Conservation (phyloP, 2,329 filamentous ascomycete genomes). For the Biscogniauxia mediterranea region DNA sequence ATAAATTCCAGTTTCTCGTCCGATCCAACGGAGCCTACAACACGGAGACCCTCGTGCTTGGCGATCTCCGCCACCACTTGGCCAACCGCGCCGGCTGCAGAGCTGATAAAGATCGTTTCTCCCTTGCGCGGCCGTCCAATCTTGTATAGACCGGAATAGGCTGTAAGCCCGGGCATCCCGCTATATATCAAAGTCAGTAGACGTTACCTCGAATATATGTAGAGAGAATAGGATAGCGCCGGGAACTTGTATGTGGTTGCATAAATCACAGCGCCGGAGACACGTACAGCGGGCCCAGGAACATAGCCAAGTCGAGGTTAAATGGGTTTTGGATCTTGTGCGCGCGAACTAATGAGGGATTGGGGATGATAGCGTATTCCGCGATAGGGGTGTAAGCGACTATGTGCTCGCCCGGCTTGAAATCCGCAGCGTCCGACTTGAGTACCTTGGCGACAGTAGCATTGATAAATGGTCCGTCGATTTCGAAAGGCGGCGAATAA, state of each 20-base stretch:
- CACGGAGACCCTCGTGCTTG: slow-evolving; percentile 71
- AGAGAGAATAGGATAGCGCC: no score
- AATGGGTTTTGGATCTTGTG: slow-evolving; percentile 61
- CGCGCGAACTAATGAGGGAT: slow-evolving; percentile 41
- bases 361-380: slow-evolving; percentile 58
- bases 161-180: slow-evolving; percentile 76
- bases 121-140: slow-evolving; percentile 74
- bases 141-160: slow-evolving; percentile 71
- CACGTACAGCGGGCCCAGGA: slow-evolving; percentile 57
- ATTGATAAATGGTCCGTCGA: slow-evolving; percentile 61
- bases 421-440: slow-evolving; percentile 60
- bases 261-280: not conserved
- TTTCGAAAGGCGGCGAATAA: slow-evolving; percentile 44
- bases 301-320: slow-evolving; percentile 58
- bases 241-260: no score
- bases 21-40: slow-evolving; percentile 72
- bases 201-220: slow-evolving; percentile 53
- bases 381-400: slow-evolving; percentile 52
- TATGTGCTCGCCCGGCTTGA: slow-evolving; percentile 62
- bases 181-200: slow-evolving; percentile 50
- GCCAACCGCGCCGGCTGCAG: slow-evolving; percentile 72
- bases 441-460: slow-evolving; percentile 47
- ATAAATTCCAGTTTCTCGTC: slow-evolving; percentile 75
- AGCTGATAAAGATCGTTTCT: slow-evolving; percentile 75
- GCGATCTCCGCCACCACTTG: slow-evolving; percentile 73